These are phyloP conservation scores for Candida sakaeoensis DNA, from an alignment of 805 yeast genomes.

Conservation along the genomic window DNA sequence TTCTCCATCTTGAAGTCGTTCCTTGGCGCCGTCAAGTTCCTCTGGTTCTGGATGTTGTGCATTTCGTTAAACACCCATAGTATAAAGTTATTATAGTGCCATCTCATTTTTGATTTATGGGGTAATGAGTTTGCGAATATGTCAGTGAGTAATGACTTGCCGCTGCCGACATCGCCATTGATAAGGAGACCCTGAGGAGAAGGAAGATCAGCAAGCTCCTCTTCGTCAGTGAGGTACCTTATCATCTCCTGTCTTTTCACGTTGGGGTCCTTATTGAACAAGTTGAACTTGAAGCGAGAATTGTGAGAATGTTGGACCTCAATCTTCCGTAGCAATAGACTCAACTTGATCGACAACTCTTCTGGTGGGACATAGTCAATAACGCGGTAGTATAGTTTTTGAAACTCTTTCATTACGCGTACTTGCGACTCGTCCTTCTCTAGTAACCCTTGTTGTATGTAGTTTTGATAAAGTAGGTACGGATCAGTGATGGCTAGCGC, in stretches of 20 bases:
- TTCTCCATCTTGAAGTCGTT: conserved; percentile 42
- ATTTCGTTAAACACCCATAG: conserved; percentile 64
- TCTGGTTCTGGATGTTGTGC: conserved; percentile 48
- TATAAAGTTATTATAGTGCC: conserved; percentile 71
- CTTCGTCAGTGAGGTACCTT: conserved; percentile 54
- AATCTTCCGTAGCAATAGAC: conserved; percentile 31
- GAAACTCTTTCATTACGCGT: conserved; percentile 61
- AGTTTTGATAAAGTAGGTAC: conserved; percentile 49
- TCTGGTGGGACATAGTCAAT: conserved; percentile 57
- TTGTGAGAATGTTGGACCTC: conserved; percentile 30
- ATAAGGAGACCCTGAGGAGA: conserved; percentile 64
- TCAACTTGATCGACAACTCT: conserved; percentile 42
- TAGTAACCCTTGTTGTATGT: conserved; percentile 49
- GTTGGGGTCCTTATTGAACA: conserved; percentile 30
- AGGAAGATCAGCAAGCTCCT: conserved; percentile 48
- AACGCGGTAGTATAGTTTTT: conserved; percentile 53
- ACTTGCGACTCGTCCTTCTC: conserved; percentile 56
- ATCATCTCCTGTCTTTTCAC: conserved; percentile 41
- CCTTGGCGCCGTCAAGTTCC: conserved; percentile 21
- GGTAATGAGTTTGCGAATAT: conserved; percentile 67
- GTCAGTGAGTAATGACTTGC: conserved; percentile 72
- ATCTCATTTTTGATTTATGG: conserved; percentile 56
- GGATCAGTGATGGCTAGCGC: conserved; percentile 59
- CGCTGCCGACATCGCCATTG: conserved; percentile 71
- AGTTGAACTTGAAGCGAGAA: conserved; percentile 17